Evolutionary conservation across 257 asterid species (phyloP).

Genomic region (Linaria vulgaris): DNA sequence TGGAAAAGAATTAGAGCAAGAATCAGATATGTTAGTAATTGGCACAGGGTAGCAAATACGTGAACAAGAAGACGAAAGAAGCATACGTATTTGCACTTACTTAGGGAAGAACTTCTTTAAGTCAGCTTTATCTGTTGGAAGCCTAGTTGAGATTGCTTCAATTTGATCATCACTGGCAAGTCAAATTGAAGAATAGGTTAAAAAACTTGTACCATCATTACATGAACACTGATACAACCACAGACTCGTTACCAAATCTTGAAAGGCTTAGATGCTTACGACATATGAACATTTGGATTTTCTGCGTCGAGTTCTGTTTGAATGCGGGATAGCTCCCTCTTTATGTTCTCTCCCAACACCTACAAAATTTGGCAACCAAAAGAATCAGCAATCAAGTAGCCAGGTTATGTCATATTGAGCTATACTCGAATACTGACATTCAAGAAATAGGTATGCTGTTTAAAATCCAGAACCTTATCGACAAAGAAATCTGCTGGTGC

Average conservation of each 20-base stretch:
- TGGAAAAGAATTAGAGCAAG: conserved; percentile 18
- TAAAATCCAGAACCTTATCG: conserved; percentile 54
- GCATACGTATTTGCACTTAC: conserved; percentile 36
- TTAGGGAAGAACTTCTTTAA: conserved; percentile 52
- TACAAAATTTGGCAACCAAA: conserved; percentile 17
- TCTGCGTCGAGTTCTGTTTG: conserved; percentile 45
- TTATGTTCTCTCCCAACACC: conserved; percentile 73
- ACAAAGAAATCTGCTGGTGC: conserved; percentile 72
- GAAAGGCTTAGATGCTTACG: conserved; percentile 44
- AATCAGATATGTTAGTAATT: not conserved
- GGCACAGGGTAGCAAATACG: not conserved
- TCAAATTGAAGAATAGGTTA: not conserved
- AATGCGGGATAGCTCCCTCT: conserved; percentile 52
- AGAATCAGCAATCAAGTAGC: not conserved
- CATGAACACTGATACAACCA: not conserved
- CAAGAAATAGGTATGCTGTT: not conserved
- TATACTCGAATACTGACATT: not conserved
- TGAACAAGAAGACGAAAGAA: not conserved
- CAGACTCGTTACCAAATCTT: not conserved
- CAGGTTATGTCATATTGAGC: not conserved
- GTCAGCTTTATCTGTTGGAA: conserved; percentile 75
- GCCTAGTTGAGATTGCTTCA: conserved; percentile 76
- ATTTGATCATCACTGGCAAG: conserved; percentile 61
- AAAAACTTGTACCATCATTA: not conserved
- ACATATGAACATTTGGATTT: conserved; percentile 38